A percentile compares a stretch with the other conserved stretches of the same genome.
Evolutionary conservation across 345 rosid species (phyloP).

Genomic region (Psidium friedrichsthalianum): DNA sequence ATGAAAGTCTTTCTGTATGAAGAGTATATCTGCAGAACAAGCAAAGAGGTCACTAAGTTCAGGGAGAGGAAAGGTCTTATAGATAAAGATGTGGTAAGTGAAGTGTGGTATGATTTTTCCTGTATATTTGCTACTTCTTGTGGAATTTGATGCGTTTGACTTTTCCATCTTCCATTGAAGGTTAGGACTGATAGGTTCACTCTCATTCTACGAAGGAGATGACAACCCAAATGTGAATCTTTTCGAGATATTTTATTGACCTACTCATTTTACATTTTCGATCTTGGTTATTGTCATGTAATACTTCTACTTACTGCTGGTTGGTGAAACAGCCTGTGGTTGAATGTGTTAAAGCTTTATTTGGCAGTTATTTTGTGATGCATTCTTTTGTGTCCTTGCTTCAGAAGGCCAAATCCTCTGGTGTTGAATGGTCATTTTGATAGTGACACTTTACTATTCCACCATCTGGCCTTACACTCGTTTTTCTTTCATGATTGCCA

Average conservation of each 20-base stretch:
- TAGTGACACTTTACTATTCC: neutral
- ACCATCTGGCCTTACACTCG: neutral
- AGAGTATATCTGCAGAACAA: slow-evolving; percentile 89
- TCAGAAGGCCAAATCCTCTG: neutral
- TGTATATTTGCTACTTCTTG: neutral
- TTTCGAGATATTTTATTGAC: slow-evolving; percentile 82
- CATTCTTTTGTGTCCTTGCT: neutral
- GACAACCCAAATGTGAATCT: slow-evolving; percentile 71
- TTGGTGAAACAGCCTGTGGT: neutral
- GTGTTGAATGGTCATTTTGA: neutral
- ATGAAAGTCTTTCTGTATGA: slow-evolving; percentile 1
- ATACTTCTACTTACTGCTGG: neutral
- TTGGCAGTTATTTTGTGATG: neutral
- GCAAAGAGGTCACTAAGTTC: slow-evolving; percentile 86
- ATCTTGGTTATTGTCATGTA: slow-evolving; percentile 99
- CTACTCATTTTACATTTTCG: slow-evolving; percentile 92
- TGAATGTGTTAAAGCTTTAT: neutral
- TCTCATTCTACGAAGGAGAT: slow-evolving; percentile 78
- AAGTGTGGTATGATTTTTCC: neutral
- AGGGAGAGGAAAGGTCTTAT: slow-evolving; percentile 88
- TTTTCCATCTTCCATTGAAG: slow-evolving; percentile 21
- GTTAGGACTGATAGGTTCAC: slow-evolving; percentile 91
- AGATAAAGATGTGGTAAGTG: slow-evolving; percentile 91
- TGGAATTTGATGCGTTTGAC: neutral
- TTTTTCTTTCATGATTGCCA: neutral